A percentile compares a stretch with the other conserved stretches of the same genome.
These are phyloP conservation scores for Haberlea rhodopensis DNA, from an alignment of 257 asterid species.

Conservation along the genomic window DNA sequence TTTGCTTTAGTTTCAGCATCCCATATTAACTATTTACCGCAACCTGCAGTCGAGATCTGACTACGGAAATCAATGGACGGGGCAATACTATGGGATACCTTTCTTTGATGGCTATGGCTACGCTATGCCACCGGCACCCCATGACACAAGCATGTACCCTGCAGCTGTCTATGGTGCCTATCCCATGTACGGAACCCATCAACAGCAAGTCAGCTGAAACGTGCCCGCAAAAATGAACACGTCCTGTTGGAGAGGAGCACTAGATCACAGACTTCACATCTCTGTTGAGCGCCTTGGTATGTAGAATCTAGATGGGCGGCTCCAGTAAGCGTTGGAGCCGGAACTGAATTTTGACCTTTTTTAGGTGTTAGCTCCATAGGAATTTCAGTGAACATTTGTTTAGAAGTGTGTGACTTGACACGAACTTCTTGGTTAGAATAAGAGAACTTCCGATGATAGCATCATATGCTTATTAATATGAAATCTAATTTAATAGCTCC, in stretches of 20 bases:
- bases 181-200: slow-evolving; percentile 79
- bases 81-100: slow-evolving; percentile 76
- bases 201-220: slow-evolving; percentile 82
- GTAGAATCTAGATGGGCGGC: slow-evolving; percentile 34
- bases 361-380: slow-evolving; percentile 45
- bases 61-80: slow-evolving; percentile 78
- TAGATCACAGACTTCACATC: slow-evolving; percentile 26
- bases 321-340: slow-evolving; percentile 34
- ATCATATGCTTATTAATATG: background rate
- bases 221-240: background rate
- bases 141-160: slow-evolving; percentile 76
- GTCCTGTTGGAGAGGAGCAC: slow-evolving; percentile 11
- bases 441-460: slow-evolving; percentile 33
- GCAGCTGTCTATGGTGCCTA: slow-evolving; percentile 73
- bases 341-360: slow-evolving; percentile 73
- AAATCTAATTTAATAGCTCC: background rate
- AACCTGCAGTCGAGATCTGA: slow-evolving; percentile 59
- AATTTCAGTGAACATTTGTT: slow-evolving; percentile 43
- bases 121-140: slow-evolving; percentile 58
- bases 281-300: slow-evolving; percentile 36
- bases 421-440: slow-evolving; percentile 58
- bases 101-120: slow-evolving; percentile 82
- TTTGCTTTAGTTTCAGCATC: background rate
- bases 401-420: slow-evolving; percentile 47
- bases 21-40: background rate